Conservation (phyloP, 805 yeast genomes). For the Metschnikowia noctiluminum region DNA sequence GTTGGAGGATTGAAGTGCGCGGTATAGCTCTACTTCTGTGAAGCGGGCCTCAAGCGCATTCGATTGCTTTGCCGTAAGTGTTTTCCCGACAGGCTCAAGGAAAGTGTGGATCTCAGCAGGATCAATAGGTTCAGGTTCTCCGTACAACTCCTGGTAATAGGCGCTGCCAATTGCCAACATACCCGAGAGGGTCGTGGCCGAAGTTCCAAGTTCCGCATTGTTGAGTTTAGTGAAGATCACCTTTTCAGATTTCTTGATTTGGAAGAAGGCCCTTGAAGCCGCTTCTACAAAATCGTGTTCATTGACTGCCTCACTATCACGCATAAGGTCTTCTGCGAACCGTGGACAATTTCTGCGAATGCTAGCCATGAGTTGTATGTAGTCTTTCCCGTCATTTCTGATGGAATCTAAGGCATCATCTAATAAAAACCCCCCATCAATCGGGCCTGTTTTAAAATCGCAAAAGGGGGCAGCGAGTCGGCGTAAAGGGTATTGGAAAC, state of each 20-base stretch:
- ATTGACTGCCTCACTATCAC: neutral
- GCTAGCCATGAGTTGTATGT: neutral
- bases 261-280: neutral
- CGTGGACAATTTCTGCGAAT: neutral
- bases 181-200: neutral
- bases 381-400: neutral
- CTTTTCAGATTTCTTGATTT: neutral
- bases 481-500: neutral
- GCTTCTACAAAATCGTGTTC: neutral
- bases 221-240: neutral
- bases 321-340: neutral
- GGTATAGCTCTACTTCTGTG: neutral
- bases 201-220: neutral
- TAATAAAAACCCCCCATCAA: neutral
- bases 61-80: neutral
- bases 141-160: neutral
- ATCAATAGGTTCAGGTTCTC: neutral
- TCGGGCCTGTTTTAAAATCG: neutral
- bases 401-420: neutral
- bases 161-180: neutral
- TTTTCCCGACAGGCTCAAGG: neutral
- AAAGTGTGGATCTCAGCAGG: neutral
- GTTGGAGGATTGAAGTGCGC: neutral
- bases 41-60: neutral
- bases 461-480: neutral